Conservation (phyloP, 768 basidiomycete species). For the Suillus tomentosus region DNA sequence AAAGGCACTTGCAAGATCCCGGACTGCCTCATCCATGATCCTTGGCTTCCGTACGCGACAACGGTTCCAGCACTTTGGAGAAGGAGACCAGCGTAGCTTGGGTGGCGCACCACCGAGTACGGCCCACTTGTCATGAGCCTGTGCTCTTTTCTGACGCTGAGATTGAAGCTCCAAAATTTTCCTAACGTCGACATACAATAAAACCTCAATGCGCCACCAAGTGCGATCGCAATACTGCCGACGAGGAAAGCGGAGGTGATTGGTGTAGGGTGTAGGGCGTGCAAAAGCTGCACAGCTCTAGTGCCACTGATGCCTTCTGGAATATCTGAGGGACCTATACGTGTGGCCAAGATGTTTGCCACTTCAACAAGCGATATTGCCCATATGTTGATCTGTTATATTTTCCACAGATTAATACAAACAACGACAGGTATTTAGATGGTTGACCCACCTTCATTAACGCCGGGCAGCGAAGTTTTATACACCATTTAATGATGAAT, state of each 20-base stretch:
- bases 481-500: not conserved
- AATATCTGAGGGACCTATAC: not conserved
- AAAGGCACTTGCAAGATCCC: constrained; percentile 8
- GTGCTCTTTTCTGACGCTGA: constrained; percentile 27
- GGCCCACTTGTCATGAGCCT: constrained; percentile 31
- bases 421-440: not conserved
- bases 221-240: constrained; percentile 17
- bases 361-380: not conserved
- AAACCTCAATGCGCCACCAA: constrained; percentile 26
- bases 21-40: constrained; percentile 18
- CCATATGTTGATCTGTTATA: not conserved
- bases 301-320: not conserved
- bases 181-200: constrained; percentile 28
- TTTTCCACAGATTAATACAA: not conserved
- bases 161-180: constrained; percentile 29
- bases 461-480: not conserved
- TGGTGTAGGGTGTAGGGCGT: not conserved
- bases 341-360: not conserved
- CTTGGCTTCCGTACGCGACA: constrained; percentile 9
- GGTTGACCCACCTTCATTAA: not conserved
- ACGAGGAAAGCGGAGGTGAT: constrained; percentile 18
- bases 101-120: constrained; percentile 32
- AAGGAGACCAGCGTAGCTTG: constrained; percentile 26
- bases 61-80: constrained; percentile 11
- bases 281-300: not conserved